These are phyloP conservation scores for Malus hybrid DNA, from an alignment of 331 rosid species.

Conservation along the genomic window DNA sequence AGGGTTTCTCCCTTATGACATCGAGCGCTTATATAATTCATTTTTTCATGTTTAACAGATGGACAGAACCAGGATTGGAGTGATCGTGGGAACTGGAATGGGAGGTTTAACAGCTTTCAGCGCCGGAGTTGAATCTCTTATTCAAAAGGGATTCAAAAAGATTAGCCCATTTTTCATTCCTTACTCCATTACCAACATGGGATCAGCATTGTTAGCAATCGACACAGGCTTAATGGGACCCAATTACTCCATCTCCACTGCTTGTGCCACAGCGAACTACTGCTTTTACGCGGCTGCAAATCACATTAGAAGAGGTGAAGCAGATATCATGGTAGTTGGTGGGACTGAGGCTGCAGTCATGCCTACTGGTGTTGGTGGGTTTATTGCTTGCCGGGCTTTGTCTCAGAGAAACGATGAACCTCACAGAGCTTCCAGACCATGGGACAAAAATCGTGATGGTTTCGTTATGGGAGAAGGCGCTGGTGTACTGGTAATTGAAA, in stretches of 20 bases:
- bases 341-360: slow-evolving; percentile 61
- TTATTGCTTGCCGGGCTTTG: slow-evolving; percentile 68
- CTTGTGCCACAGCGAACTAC: slow-evolving; percentile 63
- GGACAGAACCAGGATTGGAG: slow-evolving; percentile 49
- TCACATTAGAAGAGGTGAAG: slow-evolving; percentile 67
- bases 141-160: slow-evolving; percentile 46
- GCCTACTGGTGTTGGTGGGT: slow-evolving; percentile 57
- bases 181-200: slow-evolving; percentile 57
- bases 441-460: slow-evolving; percentile 69
- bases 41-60: slow-evolving; percentile 21
- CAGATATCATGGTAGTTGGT: slow-evolving; percentile 64
- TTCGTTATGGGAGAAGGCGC: slow-evolving; percentile 70
- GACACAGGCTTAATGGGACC: slow-evolving; percentile 71
- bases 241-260: slow-evolving; percentile 64
- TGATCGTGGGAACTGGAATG: slow-evolving; percentile 49
- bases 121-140: slow-evolving; percentile 44
- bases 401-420: slow-evolving; percentile 62
- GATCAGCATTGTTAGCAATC: slow-evolving; percentile 62
- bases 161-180: slow-evolving; percentile 63
- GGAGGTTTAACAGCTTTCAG: slow-evolving; percentile 56
- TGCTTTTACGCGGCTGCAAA: slow-evolving; percentile 64
- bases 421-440: slow-evolving; percentile 59
- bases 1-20: background rate
- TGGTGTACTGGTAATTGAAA: slow-evolving; percentile 48
- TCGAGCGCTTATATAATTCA: background rate